Conservation (phyloP, 2,329 filamentous ascomycete species). For the Dactylonectria macrodidyma region DNA sequence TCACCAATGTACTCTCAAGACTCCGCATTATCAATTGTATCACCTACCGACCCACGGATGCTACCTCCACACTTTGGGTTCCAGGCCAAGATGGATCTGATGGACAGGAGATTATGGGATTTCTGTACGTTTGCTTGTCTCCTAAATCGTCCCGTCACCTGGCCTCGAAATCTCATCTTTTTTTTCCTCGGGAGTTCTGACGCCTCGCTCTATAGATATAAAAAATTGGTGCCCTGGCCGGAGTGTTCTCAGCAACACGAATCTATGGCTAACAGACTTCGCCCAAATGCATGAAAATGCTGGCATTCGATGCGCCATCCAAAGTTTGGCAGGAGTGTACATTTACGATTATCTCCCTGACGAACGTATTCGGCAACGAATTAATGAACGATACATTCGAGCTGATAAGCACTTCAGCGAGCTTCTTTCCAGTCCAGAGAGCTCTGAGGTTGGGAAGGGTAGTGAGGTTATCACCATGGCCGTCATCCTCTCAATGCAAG, state of each 20-base stretch:
- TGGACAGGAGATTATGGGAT: conserved; percentile 52
- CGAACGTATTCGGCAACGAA: conserved; percentile 49
- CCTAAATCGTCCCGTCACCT: neutral
- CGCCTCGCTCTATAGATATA: conserved; percentile 47
- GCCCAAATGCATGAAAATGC: conserved; percentile 55
- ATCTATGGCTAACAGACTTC: conserved; percentile 58
- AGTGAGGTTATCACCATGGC: conserved; percentile 56
- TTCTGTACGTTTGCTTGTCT: conserved; percentile 51
- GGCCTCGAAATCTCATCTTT: neutral
- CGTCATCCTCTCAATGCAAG: conserved; percentile 57
- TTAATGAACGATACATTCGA: conserved; percentile 52
- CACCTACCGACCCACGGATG: conserved; percentile 41
- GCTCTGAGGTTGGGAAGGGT: conserved; percentile 40
- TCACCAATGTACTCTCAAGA: conserved; percentile 31
- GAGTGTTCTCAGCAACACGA: conserved; percentile 55
- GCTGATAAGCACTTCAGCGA: conserved; percentile 51
- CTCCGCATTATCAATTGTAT: conserved; percentile 18
- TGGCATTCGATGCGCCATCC: conserved; percentile 56
- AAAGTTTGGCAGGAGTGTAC: conserved; percentile 58
- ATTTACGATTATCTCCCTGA: conserved; percentile 58
- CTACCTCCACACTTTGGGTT: conserved; percentile 52
- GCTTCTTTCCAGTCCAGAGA: conserved; percentile 47
- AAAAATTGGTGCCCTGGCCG: conserved; percentile 59
- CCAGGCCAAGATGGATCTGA: conserved; percentile 52
- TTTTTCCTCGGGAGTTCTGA: conserved; percentile 9